Evolutionary conservation across 2,329 filamentous ascomycete genomes (phyloP).

Genomic region (Exophiala mesophila): DNA sequence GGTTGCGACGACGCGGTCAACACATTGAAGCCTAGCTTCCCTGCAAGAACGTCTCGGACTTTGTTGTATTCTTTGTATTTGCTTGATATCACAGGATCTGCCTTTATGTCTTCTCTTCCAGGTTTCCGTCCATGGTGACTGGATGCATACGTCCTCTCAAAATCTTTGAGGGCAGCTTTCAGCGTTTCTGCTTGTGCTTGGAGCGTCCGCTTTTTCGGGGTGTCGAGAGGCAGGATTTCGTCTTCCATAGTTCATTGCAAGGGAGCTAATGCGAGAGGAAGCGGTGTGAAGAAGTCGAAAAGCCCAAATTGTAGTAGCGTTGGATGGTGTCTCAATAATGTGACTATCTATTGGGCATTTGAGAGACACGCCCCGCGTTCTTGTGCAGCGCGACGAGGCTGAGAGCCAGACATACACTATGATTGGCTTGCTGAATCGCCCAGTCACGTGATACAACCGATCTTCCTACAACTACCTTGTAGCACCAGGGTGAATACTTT

Average conservation of each 20-base stretch:
- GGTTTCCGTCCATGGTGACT: constrained; percentile 42
- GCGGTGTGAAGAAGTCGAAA: neutral
- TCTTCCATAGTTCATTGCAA: constrained; percentile 7
- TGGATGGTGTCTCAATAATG: too few relatives aligned
- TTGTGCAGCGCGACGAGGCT: too few relatives aligned
- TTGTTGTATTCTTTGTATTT: constrained; percentile 47
- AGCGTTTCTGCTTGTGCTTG: constrained; percentile 31
- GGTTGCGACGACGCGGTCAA: constrained; percentile 30
- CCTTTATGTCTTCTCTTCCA: constrained; percentile 45
- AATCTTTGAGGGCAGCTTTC: constrained; percentile 43
- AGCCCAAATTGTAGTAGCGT: too few relatives aligned
- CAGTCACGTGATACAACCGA: too few relatives aligned
- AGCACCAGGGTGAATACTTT: too few relatives aligned
- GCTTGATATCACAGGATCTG: constrained; percentile 39
- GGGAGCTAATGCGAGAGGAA: neutral
- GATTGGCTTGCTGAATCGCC: too few relatives aligned
- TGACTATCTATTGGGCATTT: too few relatives aligned
- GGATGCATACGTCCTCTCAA: constrained; percentile 43
- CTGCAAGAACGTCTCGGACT: constrained; percentile 32
- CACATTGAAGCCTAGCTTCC: constrained; percentile 27
- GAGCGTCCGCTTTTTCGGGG: constrained; percentile 20
- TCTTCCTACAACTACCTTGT: too few relatives aligned
- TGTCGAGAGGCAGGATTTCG: constrained; percentile 18
- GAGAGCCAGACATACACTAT: too few relatives aligned
- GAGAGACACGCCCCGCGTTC: too few relatives aligned